Conservation (phyloP, 75 land plant species). For the Sequoia sempervirens region DNA sequence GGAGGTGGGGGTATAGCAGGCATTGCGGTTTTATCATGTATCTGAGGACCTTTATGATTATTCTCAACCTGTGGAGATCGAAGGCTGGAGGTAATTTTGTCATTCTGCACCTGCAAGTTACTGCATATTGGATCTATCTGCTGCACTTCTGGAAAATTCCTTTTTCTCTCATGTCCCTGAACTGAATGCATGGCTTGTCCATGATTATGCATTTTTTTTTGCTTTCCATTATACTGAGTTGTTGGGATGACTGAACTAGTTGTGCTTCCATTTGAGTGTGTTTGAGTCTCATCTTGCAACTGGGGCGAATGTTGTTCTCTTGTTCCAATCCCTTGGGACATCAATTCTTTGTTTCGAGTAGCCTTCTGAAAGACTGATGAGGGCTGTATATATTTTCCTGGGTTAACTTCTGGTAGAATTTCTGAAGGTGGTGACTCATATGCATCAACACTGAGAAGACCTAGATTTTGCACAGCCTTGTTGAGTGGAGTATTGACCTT, state of each 20-base stretch:
- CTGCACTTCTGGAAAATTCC: background rate
- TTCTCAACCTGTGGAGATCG: slow-evolving; percentile 4
- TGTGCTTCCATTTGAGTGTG: background rate
- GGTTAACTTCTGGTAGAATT: background rate
- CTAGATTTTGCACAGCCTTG: background rate
- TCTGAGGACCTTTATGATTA: background rate
- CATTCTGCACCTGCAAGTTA: background rate
- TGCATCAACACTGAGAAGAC: slow-evolving; percentile 7
- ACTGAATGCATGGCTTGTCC: background rate
- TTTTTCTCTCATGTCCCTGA: background rate
- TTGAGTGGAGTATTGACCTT: background rate
- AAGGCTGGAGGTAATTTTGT: background rate
- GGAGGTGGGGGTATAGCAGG: slow-evolving; percentile 24
- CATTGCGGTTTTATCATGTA: background rate
- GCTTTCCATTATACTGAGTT: slow-evolving; percentile 1
- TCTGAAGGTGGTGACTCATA: background rate
- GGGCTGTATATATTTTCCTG: background rate
- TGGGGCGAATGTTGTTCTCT: slow-evolving; percentile 2
- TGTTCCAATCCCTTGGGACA: background rate
- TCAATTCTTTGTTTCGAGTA: background rate
- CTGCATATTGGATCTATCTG: background rate
- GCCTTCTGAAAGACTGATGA: background rate
- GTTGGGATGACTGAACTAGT: background rate
- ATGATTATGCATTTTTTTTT: background rate
- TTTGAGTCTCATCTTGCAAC: background rate